Percentiles rank a stretch among this genome's conserved stretches.
These are phyloP conservation scores for Monosporascus sp. DNA, from an alignment of 2,329 filamentous ascomycete genomes.

Conservation along the genomic window DNA sequence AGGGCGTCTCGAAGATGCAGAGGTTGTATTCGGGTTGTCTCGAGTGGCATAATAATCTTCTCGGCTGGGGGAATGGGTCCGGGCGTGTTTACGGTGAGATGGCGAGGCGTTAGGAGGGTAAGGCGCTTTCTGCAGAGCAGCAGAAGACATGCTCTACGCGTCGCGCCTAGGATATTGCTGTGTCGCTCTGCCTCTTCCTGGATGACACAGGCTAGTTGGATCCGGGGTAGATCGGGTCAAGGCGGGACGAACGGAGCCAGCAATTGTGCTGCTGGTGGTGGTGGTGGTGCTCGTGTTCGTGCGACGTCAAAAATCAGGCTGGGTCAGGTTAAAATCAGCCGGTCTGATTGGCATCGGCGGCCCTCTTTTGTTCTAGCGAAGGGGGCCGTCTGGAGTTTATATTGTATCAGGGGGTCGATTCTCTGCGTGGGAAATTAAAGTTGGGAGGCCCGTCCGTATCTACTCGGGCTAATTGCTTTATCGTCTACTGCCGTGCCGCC, in stretches of 20 bases:
- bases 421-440: neutral
- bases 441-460: neutral
- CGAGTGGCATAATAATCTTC: conserved; percentile 53
- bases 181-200: no score
- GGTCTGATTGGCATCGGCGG: no score
- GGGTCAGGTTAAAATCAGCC: no score
- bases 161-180: conserved; percentile 17
- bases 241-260: neutral
- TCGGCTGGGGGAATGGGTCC: conserved; percentile 46
- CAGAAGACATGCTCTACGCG: conserved; percentile 54
- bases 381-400: no score
- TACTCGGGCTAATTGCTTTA: neutral
- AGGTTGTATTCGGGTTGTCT: conserved; percentile 41
- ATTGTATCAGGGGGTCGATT: no score
- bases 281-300: neutral
- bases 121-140: conserved; percentile 56
- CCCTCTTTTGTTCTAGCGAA: no score
- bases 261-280: no score
- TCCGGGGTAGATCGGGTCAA: neutral
- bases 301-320: no score
- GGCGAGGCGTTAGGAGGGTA: conserved; percentile 43
- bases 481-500: neutral
- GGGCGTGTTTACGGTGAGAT: conserved; percentile 46
- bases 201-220: no score
- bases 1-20: conserved; percentile 47